phyloP scores from a whole-genome alignment of 495 filamentous ascomycete genomes.

The Corynascus novoguineensis region DNA sequence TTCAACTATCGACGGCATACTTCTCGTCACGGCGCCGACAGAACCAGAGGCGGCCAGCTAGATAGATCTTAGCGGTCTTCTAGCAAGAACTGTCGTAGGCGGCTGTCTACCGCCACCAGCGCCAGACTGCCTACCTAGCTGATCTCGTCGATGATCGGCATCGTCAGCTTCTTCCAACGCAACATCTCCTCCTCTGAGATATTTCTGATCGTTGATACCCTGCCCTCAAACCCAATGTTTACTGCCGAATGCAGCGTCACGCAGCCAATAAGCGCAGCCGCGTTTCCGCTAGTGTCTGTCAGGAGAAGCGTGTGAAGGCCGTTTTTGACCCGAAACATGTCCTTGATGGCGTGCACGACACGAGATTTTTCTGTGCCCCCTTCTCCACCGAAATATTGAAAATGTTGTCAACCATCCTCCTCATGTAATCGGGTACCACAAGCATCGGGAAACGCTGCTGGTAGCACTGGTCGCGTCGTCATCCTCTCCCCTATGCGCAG shows the following conservation, averaged over 20 bases:
- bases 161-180: slow-evolving; percentile 1
- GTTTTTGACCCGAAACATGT: slow-evolving; percentile 3
- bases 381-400: background rate
- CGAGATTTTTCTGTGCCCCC: background rate
- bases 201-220: background rate
- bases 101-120: slow-evolving; percentile 5
- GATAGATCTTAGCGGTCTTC: too few species aligned
- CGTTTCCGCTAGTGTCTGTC: slow-evolving; percentile 2
- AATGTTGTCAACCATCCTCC: background rate
- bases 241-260: slow-evolving; percentile 6
- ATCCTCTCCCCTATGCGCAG: too few species aligned
- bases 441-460: too few species aligned
- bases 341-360: background rate
- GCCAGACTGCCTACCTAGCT: slow-evolving; percentile 4
- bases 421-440: background rate
- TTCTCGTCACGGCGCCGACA: too few species aligned
- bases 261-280: background rate
- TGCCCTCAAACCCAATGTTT: slow-evolving; percentile 4
- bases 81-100: too few species aligned
- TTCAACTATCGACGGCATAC: too few species aligned
- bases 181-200: slow-evolving; percentile 9
- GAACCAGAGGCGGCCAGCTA: too few species aligned
- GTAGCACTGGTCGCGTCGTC: too few species aligned
- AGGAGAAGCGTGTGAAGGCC: slow-evolving; percentile 8
- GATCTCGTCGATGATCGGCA: slow-evolving; percentile 5